Percentiles rank a stretch among this genome's conserved stretches.
Conservation (phyloP, 1,284 basidiomycete genomes). For the Tilletia walkeri region DNA sequence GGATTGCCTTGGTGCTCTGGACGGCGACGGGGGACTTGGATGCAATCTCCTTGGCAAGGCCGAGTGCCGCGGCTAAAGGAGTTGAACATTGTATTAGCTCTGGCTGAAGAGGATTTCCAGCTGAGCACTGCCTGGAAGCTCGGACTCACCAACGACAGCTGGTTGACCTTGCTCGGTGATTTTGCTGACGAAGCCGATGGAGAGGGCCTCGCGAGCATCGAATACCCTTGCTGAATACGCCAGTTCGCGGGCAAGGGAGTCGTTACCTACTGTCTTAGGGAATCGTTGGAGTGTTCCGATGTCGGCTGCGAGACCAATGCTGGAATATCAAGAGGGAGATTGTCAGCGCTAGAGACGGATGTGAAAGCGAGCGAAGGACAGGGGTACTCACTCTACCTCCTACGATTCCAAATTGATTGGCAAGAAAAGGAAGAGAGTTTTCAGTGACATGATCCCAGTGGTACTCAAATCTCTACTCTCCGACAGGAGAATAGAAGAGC, state of each 20-base stretch:
- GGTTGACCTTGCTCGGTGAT: conserved; percentile 69
- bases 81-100: background rate
- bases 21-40: conserved; percentile 79
- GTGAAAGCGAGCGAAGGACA: background rate
- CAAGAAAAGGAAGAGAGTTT: too few relatives aligned
- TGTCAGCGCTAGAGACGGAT: background rate
- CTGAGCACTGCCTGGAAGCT: background rate
- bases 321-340: background rate
- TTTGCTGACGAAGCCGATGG: conserved; percentile 74
- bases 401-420: background rate
- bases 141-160: conserved; percentile 56
- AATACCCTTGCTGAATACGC: conserved; percentile 76
- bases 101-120: background rate
- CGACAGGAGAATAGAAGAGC: background rate
- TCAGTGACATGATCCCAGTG: too few relatives aligned
- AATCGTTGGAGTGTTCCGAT: conserved; percentile 83
- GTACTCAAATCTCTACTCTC: too few relatives aligned
- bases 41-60: conserved; percentile 69
- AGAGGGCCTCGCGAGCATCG: conserved; percentile 67
- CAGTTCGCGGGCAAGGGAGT: conserved; percentile 74
- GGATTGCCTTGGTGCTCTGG: conserved; percentile 73
- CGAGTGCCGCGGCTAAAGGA: conserved; percentile 63
- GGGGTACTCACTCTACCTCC: conserved; percentile 8
- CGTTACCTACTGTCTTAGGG: conserved; percentile 77
- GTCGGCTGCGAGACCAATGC: conserved; percentile 75